A percentile compares a stretch with the other conserved stretches of the same genome.
These are phyloP conservation scores for Thalassiosira livingstoniorum DNA, from an alignment of 352 stramenopile species.

Conservation along the genomic window DNA sequence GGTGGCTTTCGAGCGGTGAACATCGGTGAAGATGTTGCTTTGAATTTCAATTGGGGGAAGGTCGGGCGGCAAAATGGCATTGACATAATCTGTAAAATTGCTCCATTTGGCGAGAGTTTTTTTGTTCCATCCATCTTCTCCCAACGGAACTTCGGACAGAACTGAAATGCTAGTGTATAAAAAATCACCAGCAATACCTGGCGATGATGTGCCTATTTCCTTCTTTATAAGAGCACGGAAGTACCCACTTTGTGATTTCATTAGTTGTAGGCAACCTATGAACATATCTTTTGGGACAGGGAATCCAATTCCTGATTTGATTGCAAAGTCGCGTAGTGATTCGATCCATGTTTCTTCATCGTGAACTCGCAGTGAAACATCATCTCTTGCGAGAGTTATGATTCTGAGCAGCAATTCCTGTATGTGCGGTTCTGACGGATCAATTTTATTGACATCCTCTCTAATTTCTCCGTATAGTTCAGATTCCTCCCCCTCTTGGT, in stretches of 20 bases:
- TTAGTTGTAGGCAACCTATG: constrained; percentile 23
- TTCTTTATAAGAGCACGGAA: constrained; percentile 23
- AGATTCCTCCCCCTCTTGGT: background rate
- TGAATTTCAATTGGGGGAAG: constrained; percentile 15
- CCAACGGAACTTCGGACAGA: constrained; percentile 29
- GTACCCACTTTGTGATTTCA: constrained; percentile 23
- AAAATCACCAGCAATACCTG: constrained; percentile 33
- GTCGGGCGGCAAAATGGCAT: constrained; percentile 29
- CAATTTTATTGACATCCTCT: constrained; percentile 18
- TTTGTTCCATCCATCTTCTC: background rate
- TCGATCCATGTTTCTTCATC: constrained; percentile 44
- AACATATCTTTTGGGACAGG: constrained; percentile 49
- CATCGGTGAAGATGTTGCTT: constrained; percentile 22
- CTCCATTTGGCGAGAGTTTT: constrained; percentile 19
- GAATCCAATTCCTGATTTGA: constrained; percentile 38
- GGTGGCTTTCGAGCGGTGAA: constrained; percentile 18
- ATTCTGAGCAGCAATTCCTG: constrained; percentile 43
- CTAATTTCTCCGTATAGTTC: background rate
- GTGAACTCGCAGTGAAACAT: constrained; percentile 19
- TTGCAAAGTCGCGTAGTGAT: constrained; percentile 38
- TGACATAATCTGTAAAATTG: constrained; percentile 22
- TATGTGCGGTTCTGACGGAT: constrained; percentile 34
- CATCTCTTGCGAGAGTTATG: constrained; percentile 20
- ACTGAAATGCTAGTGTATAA: constrained; percentile 40
- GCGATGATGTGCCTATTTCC: constrained; percentile 38